These are phyloP conservation scores for Coemansia sp. DNA, from an alignment of 192 early-diverging fungal species.

Conservation along the genomic window DNA sequence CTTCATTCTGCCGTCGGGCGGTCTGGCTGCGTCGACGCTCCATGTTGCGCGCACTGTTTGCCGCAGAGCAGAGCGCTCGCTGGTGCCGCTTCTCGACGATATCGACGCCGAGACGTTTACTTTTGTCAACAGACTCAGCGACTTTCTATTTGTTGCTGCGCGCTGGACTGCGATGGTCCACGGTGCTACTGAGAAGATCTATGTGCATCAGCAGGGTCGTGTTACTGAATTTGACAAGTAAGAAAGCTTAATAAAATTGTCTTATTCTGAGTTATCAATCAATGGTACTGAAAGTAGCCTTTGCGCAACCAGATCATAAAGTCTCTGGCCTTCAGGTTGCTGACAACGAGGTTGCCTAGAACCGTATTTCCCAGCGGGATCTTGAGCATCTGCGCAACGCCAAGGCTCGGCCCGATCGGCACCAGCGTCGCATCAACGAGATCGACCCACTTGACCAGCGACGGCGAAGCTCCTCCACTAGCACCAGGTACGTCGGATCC, in stretches of 20 bases:
- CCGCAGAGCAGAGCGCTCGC: conserved; percentile 80
- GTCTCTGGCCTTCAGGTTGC: conserved; percentile 38
- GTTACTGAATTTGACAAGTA: conserved; percentile 2
- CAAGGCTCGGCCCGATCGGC: conserved; percentile 41
- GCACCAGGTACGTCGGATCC: conserved; percentile 22
- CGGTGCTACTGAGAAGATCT: conserved; percentile 73
- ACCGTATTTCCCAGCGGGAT: conserved; percentile 25
- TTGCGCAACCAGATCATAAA: conserved; percentile 50
- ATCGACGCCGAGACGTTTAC: conserved; percentile 29
- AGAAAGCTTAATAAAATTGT: neutral
- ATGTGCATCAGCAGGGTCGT: conserved; percentile 52
- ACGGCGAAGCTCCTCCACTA: conserved; percentile 16
- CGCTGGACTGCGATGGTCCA: conserved; percentile 75
- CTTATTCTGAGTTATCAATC: neutral
- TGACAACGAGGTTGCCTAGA: conserved; percentile 28
- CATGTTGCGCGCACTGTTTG: conserved; percentile 86
- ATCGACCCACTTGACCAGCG: conserved; percentile 31
- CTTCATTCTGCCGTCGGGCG: conserved; percentile 93
- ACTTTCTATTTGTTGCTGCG: conserved; percentile 89
- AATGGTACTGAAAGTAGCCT: conserved; percentile 13
- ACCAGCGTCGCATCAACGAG: conserved; percentile 43
- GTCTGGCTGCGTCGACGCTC: conserved; percentile 73
- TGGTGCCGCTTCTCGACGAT: conserved; percentile 67
- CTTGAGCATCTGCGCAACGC: conserved; percentile 39
- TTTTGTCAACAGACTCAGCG: conserved; percentile 66